Evolutionary conservation across 2,329 filamentous ascomycete genomes (phyloP).

Genomic region (Botrytis medusae): DNA sequence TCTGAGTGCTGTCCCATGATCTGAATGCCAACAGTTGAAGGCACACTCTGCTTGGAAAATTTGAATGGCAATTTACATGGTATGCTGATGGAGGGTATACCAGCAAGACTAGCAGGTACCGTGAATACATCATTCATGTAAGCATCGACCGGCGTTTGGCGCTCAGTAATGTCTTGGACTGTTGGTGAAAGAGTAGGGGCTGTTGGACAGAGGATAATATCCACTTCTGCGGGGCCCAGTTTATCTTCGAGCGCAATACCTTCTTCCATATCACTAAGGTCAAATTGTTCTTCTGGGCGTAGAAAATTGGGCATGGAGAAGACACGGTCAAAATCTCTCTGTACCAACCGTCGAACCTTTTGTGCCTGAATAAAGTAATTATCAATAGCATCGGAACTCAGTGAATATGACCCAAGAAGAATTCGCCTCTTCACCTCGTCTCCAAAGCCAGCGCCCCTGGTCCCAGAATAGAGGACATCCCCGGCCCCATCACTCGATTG

Average conservation of each 20-base stretch:
- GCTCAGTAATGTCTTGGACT: conserved; percentile 54
- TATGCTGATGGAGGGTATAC: conserved; percentile 83
- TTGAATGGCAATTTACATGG: conserved; percentile 50
- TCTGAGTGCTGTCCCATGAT: conserved; percentile 81
- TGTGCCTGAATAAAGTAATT: conserved; percentile 98
- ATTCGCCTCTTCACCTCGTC: conserved; percentile 84
- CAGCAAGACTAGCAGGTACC: conserved; percentile 89
- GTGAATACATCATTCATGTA: conserved; percentile 97
- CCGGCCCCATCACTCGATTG: conserved; percentile 53
- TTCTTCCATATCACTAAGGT: conserved; percentile 61
- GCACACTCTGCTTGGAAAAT: conserved; percentile 36
- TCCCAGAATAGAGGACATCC: conserved; percentile 72
- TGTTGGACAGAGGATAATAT: conserved; percentile 85
- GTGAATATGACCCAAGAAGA: conserved; percentile 82
- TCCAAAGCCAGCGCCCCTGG: conserved; percentile 74
- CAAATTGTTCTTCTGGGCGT: conserved; percentile 51
- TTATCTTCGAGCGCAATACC: conserved; percentile 53
- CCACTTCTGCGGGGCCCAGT: conserved; percentile 64
- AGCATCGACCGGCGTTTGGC: conserved; percentile 61
- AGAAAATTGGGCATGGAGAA: conserved; percentile 73
- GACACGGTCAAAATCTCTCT: conserved; percentile 79
- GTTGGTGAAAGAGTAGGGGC: conserved; percentile 73
- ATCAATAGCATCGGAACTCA: conserved; percentile 87
- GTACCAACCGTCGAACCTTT: conserved; percentile 77
- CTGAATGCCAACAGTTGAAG: conserved; percentile 62